A percentile compares a stretch with the other conserved stretches of the same genome.
phyloP scores from a whole-genome alignment of 192 early-diverging fungal species.

The Lunasporangiospora selenospora region DNA sequence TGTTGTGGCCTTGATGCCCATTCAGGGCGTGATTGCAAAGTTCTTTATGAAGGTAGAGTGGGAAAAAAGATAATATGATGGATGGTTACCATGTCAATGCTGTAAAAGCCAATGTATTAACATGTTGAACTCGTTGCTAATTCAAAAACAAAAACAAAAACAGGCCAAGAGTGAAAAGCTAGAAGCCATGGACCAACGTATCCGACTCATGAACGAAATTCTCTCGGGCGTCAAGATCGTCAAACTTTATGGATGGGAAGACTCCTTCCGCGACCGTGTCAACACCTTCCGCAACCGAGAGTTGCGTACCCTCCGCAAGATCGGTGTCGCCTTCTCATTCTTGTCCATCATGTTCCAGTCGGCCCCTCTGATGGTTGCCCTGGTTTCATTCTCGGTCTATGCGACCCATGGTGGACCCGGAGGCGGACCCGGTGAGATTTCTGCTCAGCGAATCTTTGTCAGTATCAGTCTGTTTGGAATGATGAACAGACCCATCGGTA shows the following conservation, averaged over 20 bases:
- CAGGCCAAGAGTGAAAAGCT: slow-evolving; percentile 28
- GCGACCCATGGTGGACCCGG: slow-evolving; percentile 26
- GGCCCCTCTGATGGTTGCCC: slow-evolving; percentile 18
- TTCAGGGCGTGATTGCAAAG: slow-evolving; percentile 29
- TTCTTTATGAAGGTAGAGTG: slow-evolving; percentile 45
- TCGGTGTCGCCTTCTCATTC: slow-evolving; percentile 43
- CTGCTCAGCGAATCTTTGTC: slow-evolving; percentile 26
- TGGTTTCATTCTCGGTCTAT: slow-evolving; percentile 33
- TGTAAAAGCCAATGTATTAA: not conserved
- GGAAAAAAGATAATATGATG: too few species aligned
- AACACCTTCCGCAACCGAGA: slow-evolving; percentile 27
- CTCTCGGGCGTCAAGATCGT: slow-evolving; percentile 50
- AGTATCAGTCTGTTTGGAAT: slow-evolving; percentile 24
- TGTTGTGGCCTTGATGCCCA: slow-evolving; percentile 13
- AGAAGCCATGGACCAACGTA: slow-evolving; percentile 47
- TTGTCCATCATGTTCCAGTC: slow-evolving; percentile 43
- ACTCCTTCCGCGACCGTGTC: slow-evolving; percentile 34
- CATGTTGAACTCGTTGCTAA: not conserved
- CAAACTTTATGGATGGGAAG: slow-evolving; percentile 50
- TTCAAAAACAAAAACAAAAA: too few species aligned
- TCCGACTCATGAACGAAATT: slow-evolving; percentile 49
- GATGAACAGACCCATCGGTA: slow-evolving; percentile 33
- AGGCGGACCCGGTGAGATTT: slow-evolving; percentile 23
- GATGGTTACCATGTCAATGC: not conserved
- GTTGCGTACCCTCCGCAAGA: slow-evolving; percentile 37